Percentiles rank a stretch among this genome's conserved stretches.
These are phyloP conservation scores for Haematococcus sp. DNA, from an alignment of 139 green algal species.

Conservation along the genomic window DNA sequence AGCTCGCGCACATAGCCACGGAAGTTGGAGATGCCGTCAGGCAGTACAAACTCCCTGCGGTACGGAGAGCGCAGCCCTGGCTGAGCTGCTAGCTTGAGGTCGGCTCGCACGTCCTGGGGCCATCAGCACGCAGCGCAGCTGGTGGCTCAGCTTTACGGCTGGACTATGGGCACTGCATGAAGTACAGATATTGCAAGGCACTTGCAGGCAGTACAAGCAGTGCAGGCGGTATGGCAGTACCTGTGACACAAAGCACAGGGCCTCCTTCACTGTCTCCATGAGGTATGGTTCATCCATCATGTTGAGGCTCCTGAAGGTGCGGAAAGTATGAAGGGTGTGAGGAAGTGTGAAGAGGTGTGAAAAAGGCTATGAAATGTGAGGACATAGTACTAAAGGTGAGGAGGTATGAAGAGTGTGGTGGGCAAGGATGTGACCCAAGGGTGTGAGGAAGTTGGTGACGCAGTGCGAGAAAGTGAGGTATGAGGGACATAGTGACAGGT, in stretches of 20 bases:
- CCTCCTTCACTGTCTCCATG: constrained; percentile 93
- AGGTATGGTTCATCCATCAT: constrained; percentile 95
- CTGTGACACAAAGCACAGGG: constrained; percentile 82
- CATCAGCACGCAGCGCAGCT: background rate
- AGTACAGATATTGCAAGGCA: background rate
- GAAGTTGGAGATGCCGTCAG: constrained; percentile 84
- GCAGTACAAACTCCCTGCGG: constrained; percentile 84
- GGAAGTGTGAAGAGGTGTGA: no score
- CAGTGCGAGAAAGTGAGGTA: no score
- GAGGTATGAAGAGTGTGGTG: no score
- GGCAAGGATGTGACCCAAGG: no score
- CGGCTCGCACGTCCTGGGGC: constrained; percentile 19
- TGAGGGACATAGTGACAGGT: no score
- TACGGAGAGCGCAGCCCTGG: constrained; percentile 40
- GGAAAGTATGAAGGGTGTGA: background rate
- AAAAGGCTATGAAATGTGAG: no score
- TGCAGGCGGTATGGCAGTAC: constrained; percentile 19
- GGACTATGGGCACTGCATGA: no score
- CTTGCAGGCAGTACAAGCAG: background rate
- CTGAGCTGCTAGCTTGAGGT: constrained; percentile 34
- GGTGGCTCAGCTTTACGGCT: no score
- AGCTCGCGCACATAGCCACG: constrained; percentile 66
- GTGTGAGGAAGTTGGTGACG: no score
- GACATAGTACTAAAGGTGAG: no score
- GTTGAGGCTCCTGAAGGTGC: constrained; percentile 70